Percentiles rank a stretch among this genome's conserved stretches.
phyloP scores from a whole-genome alignment of 1,139 yeast genomes.

The Spencermartinsiella ligniputridi region DNA sequence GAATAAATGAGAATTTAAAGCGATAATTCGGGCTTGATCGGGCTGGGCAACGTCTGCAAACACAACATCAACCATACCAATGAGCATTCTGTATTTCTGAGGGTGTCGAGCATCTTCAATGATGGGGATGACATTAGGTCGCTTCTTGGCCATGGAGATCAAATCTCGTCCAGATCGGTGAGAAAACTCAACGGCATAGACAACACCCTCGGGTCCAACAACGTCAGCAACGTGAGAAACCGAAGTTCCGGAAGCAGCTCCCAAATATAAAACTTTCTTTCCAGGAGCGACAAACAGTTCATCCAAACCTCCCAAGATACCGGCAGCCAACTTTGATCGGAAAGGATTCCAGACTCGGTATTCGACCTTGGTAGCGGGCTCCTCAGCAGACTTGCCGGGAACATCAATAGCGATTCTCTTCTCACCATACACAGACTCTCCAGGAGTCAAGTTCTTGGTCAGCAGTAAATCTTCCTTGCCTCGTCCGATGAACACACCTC shows the following conservation, averaged over 20 bases:
- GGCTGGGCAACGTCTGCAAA: constrained; percentile 99
- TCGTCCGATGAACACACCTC: constrained; percentile 94
- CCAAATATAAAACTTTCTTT: constrained; percentile 92
- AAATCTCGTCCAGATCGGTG: constrained; percentile 99
- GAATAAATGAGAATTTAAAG: constrained; percentile 95
- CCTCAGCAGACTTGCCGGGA: constrained; percentile 81
- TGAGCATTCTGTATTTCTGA: constrained; percentile 97
- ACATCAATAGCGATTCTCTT: constrained; percentile 93
- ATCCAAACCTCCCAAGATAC: constrained; percentile 99
- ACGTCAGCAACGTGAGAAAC: constrained; percentile 98
- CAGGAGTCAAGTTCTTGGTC: constrained; percentile 95
- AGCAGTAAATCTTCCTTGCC: constrained; percentile 98
- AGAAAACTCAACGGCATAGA: constrained; percentile 97
- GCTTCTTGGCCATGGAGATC: constrained; percentile 99
- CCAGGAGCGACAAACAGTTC: constrained; percentile 98
- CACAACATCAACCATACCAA: constrained; percentile 97
- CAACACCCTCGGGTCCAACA: constrained; percentile 98
- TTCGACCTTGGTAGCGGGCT: constrained; percentile 80
- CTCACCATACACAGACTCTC: constrained; percentile 93
- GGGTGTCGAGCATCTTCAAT: constrained; percentile 99
- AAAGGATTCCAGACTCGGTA: constrained; percentile 99
- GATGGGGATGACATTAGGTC: constrained; percentile 98
- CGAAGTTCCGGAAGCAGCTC: constrained; percentile 99
- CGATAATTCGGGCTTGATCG: constrained; percentile 99
- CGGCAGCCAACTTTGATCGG: constrained; percentile 99